phyloP scores from a whole-genome alignment of 352 stramenopile genomes.

The Phytopythium helicoides region DNA sequence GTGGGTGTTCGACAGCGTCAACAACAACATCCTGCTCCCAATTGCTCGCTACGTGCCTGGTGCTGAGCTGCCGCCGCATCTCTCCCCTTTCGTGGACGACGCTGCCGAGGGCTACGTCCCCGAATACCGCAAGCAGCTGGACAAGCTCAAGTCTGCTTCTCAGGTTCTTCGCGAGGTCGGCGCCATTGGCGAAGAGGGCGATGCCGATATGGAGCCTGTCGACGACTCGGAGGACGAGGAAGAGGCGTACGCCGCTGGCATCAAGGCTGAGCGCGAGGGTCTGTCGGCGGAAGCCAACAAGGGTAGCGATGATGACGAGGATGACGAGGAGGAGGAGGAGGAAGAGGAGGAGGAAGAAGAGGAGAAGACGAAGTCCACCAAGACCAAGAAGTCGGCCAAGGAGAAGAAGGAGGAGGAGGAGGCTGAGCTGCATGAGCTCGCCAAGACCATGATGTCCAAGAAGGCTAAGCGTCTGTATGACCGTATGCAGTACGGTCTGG shows the following conservation, averaged over 20 bases:
- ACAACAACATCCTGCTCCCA: constrained; percentile 95
- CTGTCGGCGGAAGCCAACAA: constrained; percentile 29
- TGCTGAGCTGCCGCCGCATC: constrained; percentile 85
- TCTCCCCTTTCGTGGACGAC: constrained; percentile 98
- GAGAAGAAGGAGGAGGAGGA: constrained; percentile 78
- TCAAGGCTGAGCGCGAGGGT: constrained; percentile 76
- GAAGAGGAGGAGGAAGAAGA: constrained; percentile 18
- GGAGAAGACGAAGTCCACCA: constrained; percentile 20
- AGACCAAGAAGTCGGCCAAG: constrained; percentile 72
- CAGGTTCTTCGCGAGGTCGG: constrained; percentile 70
- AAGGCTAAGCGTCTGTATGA: constrained; percentile 91
- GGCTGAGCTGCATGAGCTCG: constrained; percentile 78
- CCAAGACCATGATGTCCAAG: constrained; percentile 93
- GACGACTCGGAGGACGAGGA: constrained; percentile 68
- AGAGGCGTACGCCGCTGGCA: constrained; percentile 64
- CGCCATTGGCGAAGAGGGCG: constrained; percentile 28
- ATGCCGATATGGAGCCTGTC: constrained; percentile 12
- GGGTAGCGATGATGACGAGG: constrained; percentile 40
- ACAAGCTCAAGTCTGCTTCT: constrained; percentile 81
- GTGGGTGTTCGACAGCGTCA: constrained; percentile 98
- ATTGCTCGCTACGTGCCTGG: constrained; percentile 93
- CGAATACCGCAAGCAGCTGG: constrained; percentile 93
- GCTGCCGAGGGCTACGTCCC: constrained; percentile 96
- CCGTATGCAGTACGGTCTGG: constrained; percentile 90
- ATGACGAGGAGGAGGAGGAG: constrained; percentile 37